A percentile compares a stretch with the other conserved stretches of the same genome.
These are phyloP conservation scores for Phytophthora megakarya DNA, from an alignment of 352 stramenopile species.

Conservation along the genomic window DNA sequence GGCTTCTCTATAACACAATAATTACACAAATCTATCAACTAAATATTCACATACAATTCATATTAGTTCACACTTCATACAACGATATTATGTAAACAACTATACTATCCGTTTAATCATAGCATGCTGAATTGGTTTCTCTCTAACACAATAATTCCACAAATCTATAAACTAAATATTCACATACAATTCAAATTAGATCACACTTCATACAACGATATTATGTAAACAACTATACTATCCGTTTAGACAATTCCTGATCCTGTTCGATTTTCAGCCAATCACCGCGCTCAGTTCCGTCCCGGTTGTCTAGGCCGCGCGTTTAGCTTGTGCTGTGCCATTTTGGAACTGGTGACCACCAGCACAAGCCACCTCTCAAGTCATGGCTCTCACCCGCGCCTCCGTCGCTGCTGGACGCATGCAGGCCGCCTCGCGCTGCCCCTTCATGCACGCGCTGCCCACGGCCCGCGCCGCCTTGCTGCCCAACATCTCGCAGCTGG, in stretches of 20 bases:
- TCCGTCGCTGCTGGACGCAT: slow-evolving; percentile 70
- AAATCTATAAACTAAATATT: neutral
- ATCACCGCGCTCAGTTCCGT: neutral
- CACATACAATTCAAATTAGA: too few species aligned
- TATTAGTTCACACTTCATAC: neutral
- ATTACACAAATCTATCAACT: neutral
- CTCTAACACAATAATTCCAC: neutral
- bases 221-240: neutral
- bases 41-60: too few species aligned
- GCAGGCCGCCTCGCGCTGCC: slow-evolving; percentile 77
- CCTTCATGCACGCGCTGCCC: slow-evolving; percentile 84
- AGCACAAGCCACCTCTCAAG: slow-evolving; percentile 21
- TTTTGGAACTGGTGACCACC: slow-evolving; percentile 45
- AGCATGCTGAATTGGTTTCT: neutral
- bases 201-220: neutral
- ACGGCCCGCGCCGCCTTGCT: slow-evolving; percentile 75
- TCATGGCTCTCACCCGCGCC: slow-evolving; percentile 75
- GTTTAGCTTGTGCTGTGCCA: slow-evolving; percentile 13
- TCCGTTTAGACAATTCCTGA: neutral
- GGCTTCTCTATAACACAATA: neutral
- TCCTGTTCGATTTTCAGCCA: neutral
- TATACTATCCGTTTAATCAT: neutral
- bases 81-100: neutral
- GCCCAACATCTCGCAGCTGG: slow-evolving; percentile 86
- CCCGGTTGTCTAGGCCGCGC: neutral